Evolutionary conservation across 805 yeast species (phyloP).

Genomic region (Cyberlindnera xishuangbannaensis): DNA sequence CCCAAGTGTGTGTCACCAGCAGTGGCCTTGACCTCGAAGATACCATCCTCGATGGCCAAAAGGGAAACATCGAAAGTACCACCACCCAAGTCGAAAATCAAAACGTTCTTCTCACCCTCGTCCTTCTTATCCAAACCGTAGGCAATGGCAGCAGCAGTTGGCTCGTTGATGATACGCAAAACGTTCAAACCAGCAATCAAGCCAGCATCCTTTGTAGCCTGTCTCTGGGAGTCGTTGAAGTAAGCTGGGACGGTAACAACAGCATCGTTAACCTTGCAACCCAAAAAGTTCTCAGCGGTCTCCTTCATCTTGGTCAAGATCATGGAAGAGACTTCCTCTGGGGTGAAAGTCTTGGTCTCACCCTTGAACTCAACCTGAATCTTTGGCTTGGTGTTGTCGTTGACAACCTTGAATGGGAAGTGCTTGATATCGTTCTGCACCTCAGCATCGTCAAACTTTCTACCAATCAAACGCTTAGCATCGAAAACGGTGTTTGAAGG

Average conservation of each 20-base stretch:
- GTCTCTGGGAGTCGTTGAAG: slow-evolving; percentile 21
- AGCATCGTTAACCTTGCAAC: slow-evolving; percentile 79
- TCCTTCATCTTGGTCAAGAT: slow-evolving; percentile 84
- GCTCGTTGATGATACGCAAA: slow-evolving; percentile 20
- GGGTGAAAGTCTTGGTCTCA: slow-evolving; percentile 82
- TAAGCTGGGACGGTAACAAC: slow-evolving; percentile 46
- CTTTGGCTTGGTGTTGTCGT: slow-evolving; percentile 71
- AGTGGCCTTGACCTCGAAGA: slow-evolving; percentile 93
- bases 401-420: slow-evolving; percentile 76
- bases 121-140: slow-evolving; percentile 82
- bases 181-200: slow-evolving; percentile 19
- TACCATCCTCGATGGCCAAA: slow-evolving; percentile 90
- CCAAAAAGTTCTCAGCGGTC: slow-evolving; percentile 88
- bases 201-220: slow-evolving; percentile 21
- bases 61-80: slow-evolving; percentile 97
- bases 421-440: slow-evolving; percentile 77
- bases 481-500: slow-evolving; percentile 89
- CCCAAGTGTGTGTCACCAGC: slow-evolving; percentile 29
- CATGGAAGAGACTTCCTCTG: slow-evolving; percentile 95
- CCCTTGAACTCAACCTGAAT: slow-evolving; percentile 54
- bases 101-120: slow-evolving; percentile 78
- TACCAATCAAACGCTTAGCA: slow-evolving; percentile 91
- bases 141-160: slow-evolving; percentile 31
- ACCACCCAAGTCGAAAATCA: slow-evolving; percentile 95
- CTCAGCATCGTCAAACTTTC: slow-evolving; percentile 74